phyloP scores from a whole-genome alignment of 73 alveolate species.

The Paramecium primaurelia region DNA sequence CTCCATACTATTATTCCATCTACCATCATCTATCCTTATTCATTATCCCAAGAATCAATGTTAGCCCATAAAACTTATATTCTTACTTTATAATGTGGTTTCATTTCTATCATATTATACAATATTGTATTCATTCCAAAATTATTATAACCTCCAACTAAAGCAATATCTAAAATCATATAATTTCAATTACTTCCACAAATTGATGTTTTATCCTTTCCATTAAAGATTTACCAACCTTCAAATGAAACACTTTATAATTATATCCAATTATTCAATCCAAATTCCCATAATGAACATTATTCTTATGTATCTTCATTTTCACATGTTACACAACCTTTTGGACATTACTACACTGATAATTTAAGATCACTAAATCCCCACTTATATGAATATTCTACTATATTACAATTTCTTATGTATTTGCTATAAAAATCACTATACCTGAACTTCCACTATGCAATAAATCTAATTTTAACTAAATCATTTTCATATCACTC shows the following conservation, averaged over 20 bases:
- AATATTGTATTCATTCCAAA: background rate
- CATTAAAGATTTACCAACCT: background rate
- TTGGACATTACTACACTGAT: slow-evolving; percentile 1
- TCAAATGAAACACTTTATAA: background rate
- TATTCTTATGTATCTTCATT: background rate
- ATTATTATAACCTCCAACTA: background rate
- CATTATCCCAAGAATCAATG: slow-evolving; percentile 31
- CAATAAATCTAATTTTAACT: background rate
- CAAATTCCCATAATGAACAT: background rate
- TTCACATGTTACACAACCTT: background rate
- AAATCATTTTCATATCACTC: background rate
- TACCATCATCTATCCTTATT: background rate
- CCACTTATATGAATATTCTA: background rate
- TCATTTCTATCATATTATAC: background rate
- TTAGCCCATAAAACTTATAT: background rate
- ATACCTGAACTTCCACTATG: background rate
- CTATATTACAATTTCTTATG: background rate
- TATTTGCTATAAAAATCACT: background rate
- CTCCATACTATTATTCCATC: background rate
- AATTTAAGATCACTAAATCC: background rate
- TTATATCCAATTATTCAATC: background rate
- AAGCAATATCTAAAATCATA: background rate
- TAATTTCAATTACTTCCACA: background rate
- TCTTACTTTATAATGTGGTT: background rate
- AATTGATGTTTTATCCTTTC: background rate